phyloP scores from a whole-genome alignment of 2,329 filamentous ascomycete species.

The Pseudogymnoascus sp. region DNA sequence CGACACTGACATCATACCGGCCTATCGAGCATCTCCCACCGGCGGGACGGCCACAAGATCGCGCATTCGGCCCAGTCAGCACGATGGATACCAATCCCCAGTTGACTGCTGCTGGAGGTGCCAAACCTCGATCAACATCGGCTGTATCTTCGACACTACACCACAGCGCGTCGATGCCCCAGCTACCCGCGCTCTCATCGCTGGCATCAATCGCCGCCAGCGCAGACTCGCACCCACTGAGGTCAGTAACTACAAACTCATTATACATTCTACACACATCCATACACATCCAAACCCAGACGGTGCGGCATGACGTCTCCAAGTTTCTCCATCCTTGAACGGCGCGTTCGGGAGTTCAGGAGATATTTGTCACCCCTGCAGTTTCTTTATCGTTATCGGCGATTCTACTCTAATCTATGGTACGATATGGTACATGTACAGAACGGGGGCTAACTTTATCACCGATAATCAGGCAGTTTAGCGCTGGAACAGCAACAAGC shows the following conservation, averaged over 20 bases:
- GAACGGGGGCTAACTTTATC: slow-evolving; percentile 18
- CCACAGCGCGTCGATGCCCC: slow-evolving; percentile 37
- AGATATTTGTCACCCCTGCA: slow-evolving; percentile 18
- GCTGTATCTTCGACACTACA: slow-evolving; percentile 36
- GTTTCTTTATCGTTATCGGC: slow-evolving; percentile 22
- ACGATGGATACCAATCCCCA: slow-evolving; percentile 36
- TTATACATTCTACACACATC: background rate
- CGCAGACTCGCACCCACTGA: slow-evolving; percentile 44
- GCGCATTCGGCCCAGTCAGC: slow-evolving; percentile 34
- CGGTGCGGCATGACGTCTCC: background rate
- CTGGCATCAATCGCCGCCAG: slow-evolving; percentile 49
- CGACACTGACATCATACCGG: slow-evolving; percentile 11
- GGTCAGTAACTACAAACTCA: slow-evolving; percentile 35
- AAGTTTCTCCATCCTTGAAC: slow-evolving; percentile 16
- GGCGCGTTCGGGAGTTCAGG: slow-evolving; percentile 13
- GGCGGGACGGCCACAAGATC: slow-evolving; percentile 29
- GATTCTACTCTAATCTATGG: slow-evolving; percentile 17
- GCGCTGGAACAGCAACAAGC: slow-evolving; percentile 25
- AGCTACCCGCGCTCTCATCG: slow-evolving; percentile 51
- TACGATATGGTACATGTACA: slow-evolving; percentile 10
- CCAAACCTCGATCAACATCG: slow-evolving; percentile 47
- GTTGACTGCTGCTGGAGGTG: slow-evolving; percentile 43
- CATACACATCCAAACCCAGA: background rate
- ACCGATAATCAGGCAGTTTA: slow-evolving; percentile 22
- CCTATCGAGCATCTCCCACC: background rate